phyloP scores from a whole-genome alignment of 2,329 filamentous ascomycete genomes.

The Hysterium pulicare region DNA sequence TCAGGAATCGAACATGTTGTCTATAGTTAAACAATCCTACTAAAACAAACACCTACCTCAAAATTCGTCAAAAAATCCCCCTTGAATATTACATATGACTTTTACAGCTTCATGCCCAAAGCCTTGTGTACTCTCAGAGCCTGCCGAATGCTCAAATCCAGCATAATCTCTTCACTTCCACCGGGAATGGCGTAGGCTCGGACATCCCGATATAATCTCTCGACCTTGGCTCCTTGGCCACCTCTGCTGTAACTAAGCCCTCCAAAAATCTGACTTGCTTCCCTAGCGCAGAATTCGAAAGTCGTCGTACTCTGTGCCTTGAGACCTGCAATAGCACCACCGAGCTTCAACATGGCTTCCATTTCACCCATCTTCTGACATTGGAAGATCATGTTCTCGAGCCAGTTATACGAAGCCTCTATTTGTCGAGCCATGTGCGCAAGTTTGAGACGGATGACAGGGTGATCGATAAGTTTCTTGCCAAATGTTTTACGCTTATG shows the following conservation, averaged over 20 bases:
- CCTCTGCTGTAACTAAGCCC: constrained; percentile 88
- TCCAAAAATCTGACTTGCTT: constrained; percentile 96
- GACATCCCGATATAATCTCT: constrained; percentile 91
- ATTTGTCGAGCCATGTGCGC: constrained; percentile 98
- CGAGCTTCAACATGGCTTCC: constrained; percentile 93
- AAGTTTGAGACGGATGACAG: constrained; percentile 95
- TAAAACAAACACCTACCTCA: background rate
- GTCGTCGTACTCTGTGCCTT: constrained; percentile 93
- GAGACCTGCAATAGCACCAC: constrained; percentile 86
- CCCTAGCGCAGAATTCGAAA: constrained; percentile 95
- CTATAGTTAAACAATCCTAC: background rate
- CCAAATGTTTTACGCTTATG: constrained; percentile 97
- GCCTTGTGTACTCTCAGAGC: constrained; percentile 83
- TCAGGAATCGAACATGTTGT: too few relatives aligned
- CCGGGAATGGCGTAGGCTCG: constrained; percentile 92
- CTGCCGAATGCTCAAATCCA: constrained; percentile 92
- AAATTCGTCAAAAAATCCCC: background rate
- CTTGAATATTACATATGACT: background rate
- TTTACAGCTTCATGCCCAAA: constrained; percentile 91
- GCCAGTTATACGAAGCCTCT: constrained; percentile 94
- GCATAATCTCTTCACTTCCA: constrained; percentile 97
- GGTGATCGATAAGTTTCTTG: constrained; percentile 94
- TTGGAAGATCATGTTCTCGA: constrained; percentile 93
- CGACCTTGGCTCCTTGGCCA: constrained; percentile 92
- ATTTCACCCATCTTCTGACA: constrained; percentile 89